A percentile compares a stretch with the other conserved stretches of the same genome.
Conservation (phyloP, 78 protist species). For the Protostelium mycophagum region DNA sequence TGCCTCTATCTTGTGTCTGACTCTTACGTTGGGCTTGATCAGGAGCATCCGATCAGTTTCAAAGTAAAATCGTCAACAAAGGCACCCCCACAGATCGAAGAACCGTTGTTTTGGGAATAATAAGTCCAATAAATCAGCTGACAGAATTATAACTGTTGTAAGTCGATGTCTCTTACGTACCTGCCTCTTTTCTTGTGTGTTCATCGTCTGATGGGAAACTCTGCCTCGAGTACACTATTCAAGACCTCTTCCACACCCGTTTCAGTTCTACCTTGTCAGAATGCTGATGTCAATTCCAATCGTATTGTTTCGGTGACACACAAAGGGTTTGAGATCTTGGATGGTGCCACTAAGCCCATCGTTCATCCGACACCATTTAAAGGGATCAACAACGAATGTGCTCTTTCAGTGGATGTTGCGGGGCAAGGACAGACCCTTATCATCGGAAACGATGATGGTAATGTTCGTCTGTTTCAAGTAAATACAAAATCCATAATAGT, state of each 20-base stretch:
- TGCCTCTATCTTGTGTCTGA: slow-evolving; percentile 84
- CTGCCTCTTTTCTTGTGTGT: no score
- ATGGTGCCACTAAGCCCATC: not conserved
- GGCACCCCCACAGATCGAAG: slow-evolving; percentile 20
- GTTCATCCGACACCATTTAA: not conserved
- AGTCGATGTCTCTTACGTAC: no score
- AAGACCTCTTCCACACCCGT: not conserved
- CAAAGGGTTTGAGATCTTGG: not conserved
- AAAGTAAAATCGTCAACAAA: slow-evolving; percentile 20
- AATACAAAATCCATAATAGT: not conserved
- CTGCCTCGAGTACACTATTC: not conserved
- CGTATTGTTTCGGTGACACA: not conserved
- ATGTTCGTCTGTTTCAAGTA: not conserved
- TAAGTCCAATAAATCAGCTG: no score
- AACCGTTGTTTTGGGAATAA: not conserved
- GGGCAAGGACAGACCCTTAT: not conserved
- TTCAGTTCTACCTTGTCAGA: not conserved
- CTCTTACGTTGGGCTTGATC: slow-evolving; percentile 89
- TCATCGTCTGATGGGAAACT: not conserved
- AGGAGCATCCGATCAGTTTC: slow-evolving; percentile 65
- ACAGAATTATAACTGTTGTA: no score
- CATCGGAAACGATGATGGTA: not conserved
- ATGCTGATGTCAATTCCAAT: not conserved
- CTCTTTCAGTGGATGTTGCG: not conserved
- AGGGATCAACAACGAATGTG: not conserved